Percentiles rank a stretch among this genome's conserved stretches.
These are phyloP conservation scores for Fusarium sp. DNA, from an alignment of 2,329 filamentous ascomycete genomes.

Conservation along the genomic window DNA sequence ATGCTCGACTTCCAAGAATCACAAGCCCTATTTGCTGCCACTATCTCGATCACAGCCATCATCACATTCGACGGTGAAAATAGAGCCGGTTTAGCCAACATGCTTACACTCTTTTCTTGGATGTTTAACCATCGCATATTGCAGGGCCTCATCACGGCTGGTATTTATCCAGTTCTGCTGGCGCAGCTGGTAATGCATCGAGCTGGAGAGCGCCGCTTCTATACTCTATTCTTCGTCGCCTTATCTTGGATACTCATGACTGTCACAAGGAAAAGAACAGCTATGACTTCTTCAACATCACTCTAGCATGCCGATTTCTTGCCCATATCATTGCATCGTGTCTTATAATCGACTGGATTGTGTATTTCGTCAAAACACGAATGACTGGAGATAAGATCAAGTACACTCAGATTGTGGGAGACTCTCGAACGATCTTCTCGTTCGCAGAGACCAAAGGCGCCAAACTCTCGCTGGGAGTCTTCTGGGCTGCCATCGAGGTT, in stretches of 20 bases:
- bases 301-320: not conserved
- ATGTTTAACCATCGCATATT: not conserved
- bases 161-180: not conserved
- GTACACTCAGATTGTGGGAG: not conserved
- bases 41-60: not conserved
- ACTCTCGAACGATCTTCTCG: not conserved
- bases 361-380: not conserved
- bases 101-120: not conserved
- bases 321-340: not conserved
- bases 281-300: not conserved
- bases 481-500: not conserved
- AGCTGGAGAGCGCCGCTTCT: not conserved
- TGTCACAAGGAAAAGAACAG: not conserved
- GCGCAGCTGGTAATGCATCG: not conserved
- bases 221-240: not conserved
- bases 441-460: not conserved
- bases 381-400: not conserved
- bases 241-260: not conserved
- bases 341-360: not conserved
- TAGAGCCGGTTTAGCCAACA: not conserved
- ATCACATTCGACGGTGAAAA: not conserved
- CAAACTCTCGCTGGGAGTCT: not conserved
- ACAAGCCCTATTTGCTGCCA: not conserved
- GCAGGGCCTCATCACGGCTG: not conserved
- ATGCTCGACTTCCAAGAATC: slow-evolving; percentile 2